Evolutionary conservation across 2,329 filamentous ascomycete species (phyloP), one percentile per base, ranked within the genome.

Genomic region (Diaporthe caulivora): DNA sequence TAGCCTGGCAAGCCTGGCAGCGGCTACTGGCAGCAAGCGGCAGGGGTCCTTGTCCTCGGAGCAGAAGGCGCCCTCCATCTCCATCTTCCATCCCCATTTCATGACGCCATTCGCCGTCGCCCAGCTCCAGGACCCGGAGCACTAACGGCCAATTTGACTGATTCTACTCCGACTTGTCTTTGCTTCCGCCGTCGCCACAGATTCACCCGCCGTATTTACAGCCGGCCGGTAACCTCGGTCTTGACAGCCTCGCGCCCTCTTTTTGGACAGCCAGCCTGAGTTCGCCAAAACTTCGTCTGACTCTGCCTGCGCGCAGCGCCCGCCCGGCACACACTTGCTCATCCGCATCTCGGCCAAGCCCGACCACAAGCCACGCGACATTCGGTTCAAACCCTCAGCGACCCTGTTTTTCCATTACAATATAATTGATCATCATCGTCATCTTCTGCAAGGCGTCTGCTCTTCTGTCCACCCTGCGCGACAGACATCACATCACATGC

Each of bases 51-150:
- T 42, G 65, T 18, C 24, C 29, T 24, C 51, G 37, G 51, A 24
- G 65, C 34, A 69, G 65, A 57, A 37, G 10, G 51, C 47, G 47
- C 62, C 40, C 44, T 40, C 24, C 34, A 26, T 67, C 31, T 53
- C 65, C 49, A 57, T 64, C 51, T 47, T 15, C 21, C 51, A 58
- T 70, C 51, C 51, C 54, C 67, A 58, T 70, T 68, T 68, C 70
- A 65, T 72, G 70, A 72, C 70, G 70, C 70, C 70, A 72, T 71
- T 34, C 55, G 34, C 55, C 57, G 55, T 62, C 55, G 55, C 55
- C 69, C 57, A 71, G 47, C 55, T 62, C 31, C 69, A 51, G 58
- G 53, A 54, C 40, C 65, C 65, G 34, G 53, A 13, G 37, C 26
- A 21, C 21, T 34, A 13, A 53, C 34, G 57, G 44, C 62, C n/a